These are phyloP conservation scores for Chlorella variabilis DNA, from an alignment of 163 green algal species.

Conservation along the genomic window DNA sequence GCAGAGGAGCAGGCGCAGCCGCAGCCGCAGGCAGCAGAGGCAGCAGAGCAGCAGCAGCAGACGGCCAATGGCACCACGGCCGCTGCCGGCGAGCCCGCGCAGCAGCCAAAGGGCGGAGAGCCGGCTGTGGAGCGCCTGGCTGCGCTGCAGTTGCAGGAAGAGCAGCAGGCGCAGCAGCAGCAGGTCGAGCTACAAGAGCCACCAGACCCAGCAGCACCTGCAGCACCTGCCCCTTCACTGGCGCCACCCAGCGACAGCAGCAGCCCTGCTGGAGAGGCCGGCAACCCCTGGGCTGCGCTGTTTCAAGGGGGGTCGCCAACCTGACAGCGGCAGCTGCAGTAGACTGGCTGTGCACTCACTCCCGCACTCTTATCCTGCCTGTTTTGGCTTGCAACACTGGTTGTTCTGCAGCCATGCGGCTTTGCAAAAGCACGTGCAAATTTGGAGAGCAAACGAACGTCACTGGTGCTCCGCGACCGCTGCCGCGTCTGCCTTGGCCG, in stretches of 20 bases:
- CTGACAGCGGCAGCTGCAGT: too few relatives aligned
- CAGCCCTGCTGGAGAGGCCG: neutral
- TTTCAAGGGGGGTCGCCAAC: neutral
- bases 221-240: neutral
- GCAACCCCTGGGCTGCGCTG: conserved; percentile 20
- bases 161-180: neutral
- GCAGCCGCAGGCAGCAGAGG: neutral
- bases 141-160: neutral
- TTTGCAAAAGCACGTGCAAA: too few relatives aligned
- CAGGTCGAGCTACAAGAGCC: neutral
- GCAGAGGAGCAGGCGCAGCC: neutral
- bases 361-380: too few relatives aligned
- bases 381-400: too few relatives aligned
- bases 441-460: too few relatives aligned
- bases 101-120: too few relatives aligned
- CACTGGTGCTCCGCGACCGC: too few relatives aligned
- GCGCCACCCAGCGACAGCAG: neutral
- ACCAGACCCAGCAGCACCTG: neutral
- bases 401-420: too few relatives aligned
- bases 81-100: too few relatives aligned
- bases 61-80: too few relatives aligned
- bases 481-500: too few relatives aligned
- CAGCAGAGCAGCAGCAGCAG: neutral
- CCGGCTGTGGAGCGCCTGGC: neutral
- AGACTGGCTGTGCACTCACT: too few relatives aligned